Conservation (phyloP, 306 rosid genomes). For the Citrullus colocynthis region DNA sequence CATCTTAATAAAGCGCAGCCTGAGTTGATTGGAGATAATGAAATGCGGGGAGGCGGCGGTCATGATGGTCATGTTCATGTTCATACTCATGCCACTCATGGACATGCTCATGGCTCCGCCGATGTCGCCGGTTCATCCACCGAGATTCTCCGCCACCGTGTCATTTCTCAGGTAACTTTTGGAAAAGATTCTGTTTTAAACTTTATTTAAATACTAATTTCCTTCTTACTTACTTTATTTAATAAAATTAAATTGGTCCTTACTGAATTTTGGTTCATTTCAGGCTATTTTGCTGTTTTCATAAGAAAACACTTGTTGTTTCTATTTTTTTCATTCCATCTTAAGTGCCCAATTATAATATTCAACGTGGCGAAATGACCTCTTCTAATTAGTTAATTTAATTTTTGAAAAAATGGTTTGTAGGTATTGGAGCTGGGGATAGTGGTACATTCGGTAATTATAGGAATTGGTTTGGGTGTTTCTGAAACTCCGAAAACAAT, state of each 20-base stretch:
- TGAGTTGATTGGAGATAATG: neutral
- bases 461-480: conserved; percentile 74
- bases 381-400: no score
- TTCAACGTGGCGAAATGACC: no score
- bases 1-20: conserved; percentile 9
- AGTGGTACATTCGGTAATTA: conserved; percentile 64
- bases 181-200: no score
- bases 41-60: neutral
- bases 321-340: no score
- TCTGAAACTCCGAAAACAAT: conserved; percentile 52
- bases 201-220: no score
- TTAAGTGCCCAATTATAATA: no score
- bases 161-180: conserved; percentile 47
- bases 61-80: conserved; percentile 35
- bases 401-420: no score
- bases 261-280: no score
- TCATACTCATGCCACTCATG: conserved; percentile 60
- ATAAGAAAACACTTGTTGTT: no score
- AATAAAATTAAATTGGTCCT: no score
- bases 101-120: conserved; percentile 48
- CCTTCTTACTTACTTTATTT: no score
- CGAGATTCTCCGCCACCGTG: conserved; percentile 53
- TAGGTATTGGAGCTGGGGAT: conserved; percentile 80
- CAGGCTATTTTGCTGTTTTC: no score
- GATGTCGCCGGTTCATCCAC: neutral